phyloP scores from a whole-genome alignment of 306 rosid genomes.

The Fragaria iinumae region DNA sequence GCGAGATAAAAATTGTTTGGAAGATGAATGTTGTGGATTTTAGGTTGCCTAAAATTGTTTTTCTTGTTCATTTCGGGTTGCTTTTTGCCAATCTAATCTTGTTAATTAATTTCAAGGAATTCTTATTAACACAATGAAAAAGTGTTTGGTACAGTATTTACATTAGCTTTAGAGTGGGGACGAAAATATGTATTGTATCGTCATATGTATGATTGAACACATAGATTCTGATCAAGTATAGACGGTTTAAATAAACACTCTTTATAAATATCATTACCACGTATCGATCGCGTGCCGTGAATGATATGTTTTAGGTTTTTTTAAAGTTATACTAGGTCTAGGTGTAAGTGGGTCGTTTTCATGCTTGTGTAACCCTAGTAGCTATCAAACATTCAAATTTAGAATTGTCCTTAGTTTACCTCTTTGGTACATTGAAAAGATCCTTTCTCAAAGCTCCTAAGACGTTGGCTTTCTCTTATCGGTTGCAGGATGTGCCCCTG shows the following conservation, averaged over 20 bases:
- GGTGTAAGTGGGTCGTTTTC: background rate
- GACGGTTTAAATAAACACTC: too few relatives aligned
- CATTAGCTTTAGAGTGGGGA: too few relatives aligned
- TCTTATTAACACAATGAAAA: too few relatives aligned
- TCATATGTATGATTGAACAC: background rate
- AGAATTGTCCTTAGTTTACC: background rate
- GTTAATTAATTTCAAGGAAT: too few relatives aligned
- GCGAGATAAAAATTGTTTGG: too few relatives aligned
- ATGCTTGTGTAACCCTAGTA: background rate
- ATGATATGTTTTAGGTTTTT: background rate
- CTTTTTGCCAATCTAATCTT: too few relatives aligned
- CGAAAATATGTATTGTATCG: too few relatives aligned
- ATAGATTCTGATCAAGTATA: too few relatives aligned
- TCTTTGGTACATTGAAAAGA: background rate
- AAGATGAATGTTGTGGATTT: too few relatives aligned
- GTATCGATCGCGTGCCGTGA: background rate
- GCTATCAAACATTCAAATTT: background rate
- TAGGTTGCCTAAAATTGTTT: too few relatives aligned
- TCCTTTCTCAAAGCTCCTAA: background rate
- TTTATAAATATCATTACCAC: background rate
- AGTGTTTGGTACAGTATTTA: too few relatives aligned
- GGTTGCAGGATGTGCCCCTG: constrained; percentile 52
- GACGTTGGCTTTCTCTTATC: constrained; percentile 2
- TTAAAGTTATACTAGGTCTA: background rate
- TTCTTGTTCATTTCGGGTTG: too few relatives aligned